These are phyloP conservation scores for Schizosaccharomyces cryophilus DNA, from an alignment of 805 yeast species.

Conservation along the genomic window DNA sequence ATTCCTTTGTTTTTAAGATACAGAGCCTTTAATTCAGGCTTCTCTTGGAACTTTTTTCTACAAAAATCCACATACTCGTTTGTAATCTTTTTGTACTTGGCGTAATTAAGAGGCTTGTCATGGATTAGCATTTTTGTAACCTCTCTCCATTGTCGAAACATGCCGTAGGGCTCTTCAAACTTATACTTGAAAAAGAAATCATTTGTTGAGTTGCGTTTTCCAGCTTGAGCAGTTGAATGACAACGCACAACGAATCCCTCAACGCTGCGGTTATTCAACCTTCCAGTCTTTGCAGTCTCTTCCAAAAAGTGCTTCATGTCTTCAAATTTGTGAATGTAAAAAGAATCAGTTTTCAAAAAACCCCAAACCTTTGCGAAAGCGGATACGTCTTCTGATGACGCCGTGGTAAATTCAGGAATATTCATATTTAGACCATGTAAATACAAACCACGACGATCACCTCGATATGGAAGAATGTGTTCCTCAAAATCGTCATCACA, in stretches of 20 bases:
- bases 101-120: constrained; percentile 15
- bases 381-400: constrained; percentile 33
- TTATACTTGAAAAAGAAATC: constrained; percentile 77
- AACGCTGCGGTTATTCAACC: constrained; percentile 42
- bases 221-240: constrained; percentile 10
- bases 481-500: constrained; percentile 90
- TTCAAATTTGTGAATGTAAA: constrained; percentile 18
- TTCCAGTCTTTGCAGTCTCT: constrained; percentile 37
- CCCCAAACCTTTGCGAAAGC: constrained; percentile 45
- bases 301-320: constrained; percentile 29
- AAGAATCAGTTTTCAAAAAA: constrained; percentile 29
- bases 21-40: constrained; percentile 23
- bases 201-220: neutral
- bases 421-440: constrained; percentile 72
- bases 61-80: constrained; percentile 47
- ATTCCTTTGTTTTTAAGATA: constrained; percentile 43
- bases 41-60: constrained; percentile 25
- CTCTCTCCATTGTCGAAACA: constrained; percentile 80
- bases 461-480: constrained; percentile 56
- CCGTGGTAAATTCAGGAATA: constrained; percentile 35
- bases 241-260: constrained; percentile 89
- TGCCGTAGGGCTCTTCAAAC: constrained; percentile 80
- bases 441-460: constrained; percentile 54
- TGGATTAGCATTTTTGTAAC: constrained; percentile 38
- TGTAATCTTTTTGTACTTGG: constrained; percentile 35